phyloP scores from a whole-genome alignment of 257 asterid species.

The Prunella vulgaris region DNA sequence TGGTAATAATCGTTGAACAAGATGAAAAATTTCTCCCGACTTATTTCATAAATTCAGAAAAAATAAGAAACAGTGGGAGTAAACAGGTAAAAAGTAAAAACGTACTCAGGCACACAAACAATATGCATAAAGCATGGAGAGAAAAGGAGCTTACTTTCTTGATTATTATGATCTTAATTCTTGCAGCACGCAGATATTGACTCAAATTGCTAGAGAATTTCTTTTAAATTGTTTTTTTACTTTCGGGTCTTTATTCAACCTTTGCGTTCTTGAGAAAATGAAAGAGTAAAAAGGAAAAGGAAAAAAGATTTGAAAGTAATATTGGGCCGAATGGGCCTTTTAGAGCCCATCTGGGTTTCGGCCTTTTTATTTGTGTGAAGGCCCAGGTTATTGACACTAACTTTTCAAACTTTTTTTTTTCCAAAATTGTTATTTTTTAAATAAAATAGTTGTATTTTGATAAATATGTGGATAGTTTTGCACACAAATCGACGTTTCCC shows the following conservation, averaged over 20 bases:
- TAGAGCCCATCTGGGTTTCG: not conserved
- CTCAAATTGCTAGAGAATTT: no score
- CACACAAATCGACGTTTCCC: no score
- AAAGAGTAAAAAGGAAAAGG: not conserved
- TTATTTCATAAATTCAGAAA: not conserved
- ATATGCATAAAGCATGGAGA: not conserved
- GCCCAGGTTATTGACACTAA: no score
- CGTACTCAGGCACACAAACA: not conserved
- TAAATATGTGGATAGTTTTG: no score
- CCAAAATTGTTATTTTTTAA: no score
- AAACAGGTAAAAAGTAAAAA: not conserved
- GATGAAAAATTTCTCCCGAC: not conserved
- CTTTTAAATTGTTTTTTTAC: no score
- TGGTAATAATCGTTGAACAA: not conserved
- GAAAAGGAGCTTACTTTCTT: not conserved
- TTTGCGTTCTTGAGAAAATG: not conserved
- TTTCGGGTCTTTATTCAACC: not conserved
- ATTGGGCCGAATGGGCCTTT: not conserved
- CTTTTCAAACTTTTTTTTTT: no score
- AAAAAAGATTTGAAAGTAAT: no score
- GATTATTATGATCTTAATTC: not conserved
- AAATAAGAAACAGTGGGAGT: not conserved
- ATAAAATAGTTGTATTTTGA: no score
- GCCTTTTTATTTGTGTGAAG: not conserved
- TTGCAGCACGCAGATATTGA: not conserved